Evolutionary conservation across 2,329 filamentous ascomycete species (phyloP), one percentile per base, ranked within the genome.

Genomic region (Macroventuria anomochaeta): DNA sequence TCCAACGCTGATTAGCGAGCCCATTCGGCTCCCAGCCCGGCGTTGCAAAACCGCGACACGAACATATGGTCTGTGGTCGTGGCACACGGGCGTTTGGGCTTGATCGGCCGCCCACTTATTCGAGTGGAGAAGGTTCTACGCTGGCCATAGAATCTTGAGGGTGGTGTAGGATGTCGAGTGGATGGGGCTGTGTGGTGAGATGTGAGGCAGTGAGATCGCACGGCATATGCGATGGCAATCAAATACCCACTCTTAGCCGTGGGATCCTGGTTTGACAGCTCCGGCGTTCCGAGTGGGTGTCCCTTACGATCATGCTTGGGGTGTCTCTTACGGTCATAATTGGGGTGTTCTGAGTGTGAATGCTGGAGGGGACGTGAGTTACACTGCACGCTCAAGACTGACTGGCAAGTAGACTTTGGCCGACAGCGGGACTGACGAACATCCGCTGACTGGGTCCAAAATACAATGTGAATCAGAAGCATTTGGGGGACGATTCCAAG

Each of bases 31-130:
- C n/a, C 18, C 29, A 15, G 17, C 49, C 48, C 48, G 25, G 29
- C 33, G 49, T 58, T 18, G 44, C 32, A 52, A 47, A 18, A 21
- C 37, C 3, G 48, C 49, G 29, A 25, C 46, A 52, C 59, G 52
- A 63, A 61, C 59, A 60, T 64, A 58, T 57, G 60, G 56, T 58
- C 53, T 64, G 62, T 63, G 61, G 20, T 20, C 28, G 43, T 55
- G 40, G 10, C 26, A 41, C 51, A 15, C 21, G n/a, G 29, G 32
- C 43, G 43, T 47, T 39, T 42, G 25, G 25, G 15, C 25, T 39
- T 39, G 20, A 18, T 53, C 23, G 32, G 7, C 23, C 15, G 5
- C 17, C 28, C 37, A 17, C 17, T 36, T 48, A 44, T 12, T 8
- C 17, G 23, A 21, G 18, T 21, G 47, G 36, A 25, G 32, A 28